phyloP scores from a whole-genome alignment of 148 eudicot genomes.

The Silene latifolia region DNA sequence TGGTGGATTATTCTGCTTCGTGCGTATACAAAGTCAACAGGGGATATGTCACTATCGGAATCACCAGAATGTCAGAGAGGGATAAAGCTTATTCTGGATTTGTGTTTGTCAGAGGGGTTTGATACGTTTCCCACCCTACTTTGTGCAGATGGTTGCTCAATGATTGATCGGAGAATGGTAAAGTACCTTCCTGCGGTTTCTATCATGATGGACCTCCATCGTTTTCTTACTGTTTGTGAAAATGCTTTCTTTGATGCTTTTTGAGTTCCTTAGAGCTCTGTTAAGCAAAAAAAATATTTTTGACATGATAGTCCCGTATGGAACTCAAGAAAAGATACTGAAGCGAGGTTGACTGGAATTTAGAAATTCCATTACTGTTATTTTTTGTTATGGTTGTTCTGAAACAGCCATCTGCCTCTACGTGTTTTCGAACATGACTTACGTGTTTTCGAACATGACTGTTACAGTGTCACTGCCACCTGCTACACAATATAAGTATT shows the following conservation, averaged over 20 bases:
- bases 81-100: slow-evolving; percentile 71
- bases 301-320: background rate
- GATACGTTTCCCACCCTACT: slow-evolving; percentile 94
- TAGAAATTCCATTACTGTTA: no score
- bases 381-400: no score
- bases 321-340: no score
- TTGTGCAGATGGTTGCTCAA: slow-evolving; percentile 98
- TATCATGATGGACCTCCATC: slow-evolving; percentile 2
- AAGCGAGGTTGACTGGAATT: no score
- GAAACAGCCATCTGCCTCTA: no score
- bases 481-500: no score
- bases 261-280: background rate
- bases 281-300: background rate
- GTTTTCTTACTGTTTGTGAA: background rate
- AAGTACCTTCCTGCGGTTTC: slow-evolving; percentile 10
- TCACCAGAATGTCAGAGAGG: slow-evolving; percentile 98
- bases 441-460: no score
- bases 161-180: slow-evolving; percentile 99
- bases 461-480: no score
- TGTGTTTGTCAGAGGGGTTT: slow-evolving; percentile 93
- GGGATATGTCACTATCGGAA: slow-evolving; percentile 77
- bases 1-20: slow-evolving; percentile 99
- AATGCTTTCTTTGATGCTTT: slow-evolving; percentile 7
- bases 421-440: no score
- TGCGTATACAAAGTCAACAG: slow-evolving; percentile 93